These are phyloP conservation scores for Amanita pallidorosea DNA, from an alignment of 768 basidiomycete genomes.

Conservation along the genomic window DNA sequence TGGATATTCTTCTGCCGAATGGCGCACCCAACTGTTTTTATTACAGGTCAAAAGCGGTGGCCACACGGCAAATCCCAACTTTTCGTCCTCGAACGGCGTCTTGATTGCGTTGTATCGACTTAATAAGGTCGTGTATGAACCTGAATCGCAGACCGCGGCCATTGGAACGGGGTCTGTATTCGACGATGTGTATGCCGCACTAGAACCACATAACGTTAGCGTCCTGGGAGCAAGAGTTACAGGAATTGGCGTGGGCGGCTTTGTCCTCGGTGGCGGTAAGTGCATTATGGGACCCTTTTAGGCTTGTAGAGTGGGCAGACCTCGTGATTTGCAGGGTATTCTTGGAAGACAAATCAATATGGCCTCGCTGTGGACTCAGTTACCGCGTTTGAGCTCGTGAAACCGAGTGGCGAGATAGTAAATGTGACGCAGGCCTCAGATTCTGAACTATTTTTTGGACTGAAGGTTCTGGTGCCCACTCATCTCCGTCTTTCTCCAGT, in stretches of 20 bases:
- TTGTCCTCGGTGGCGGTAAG: conserved; percentile 37
- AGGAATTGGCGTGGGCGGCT: conserved; percentile 37
- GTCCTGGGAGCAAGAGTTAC: conserved; percentile 39
- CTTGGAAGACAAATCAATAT: conserved; percentile 52
- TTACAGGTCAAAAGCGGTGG: conserved; percentile 40
- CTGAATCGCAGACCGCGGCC: conserved; percentile 15
- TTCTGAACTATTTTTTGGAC: conserved; percentile 28
- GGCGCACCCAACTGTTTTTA: not conserved
- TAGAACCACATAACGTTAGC: conserved; percentile 27
- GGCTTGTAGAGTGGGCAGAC: not conserved
- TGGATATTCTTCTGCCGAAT: not conserved
- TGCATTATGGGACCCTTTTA: not conserved
- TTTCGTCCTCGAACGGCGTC: conserved; percentile 40
- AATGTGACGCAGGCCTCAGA: conserved; percentile 23
- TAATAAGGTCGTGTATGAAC: conserved; percentile 22
- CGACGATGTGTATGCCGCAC: conserved; percentile 38
- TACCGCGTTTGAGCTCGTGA: conserved; percentile 41
- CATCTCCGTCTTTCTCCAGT: not conserved
- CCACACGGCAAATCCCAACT: conserved; percentile 31
- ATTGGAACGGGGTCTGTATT: conserved; percentile 29
- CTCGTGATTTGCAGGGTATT: conserved; percentile 33
- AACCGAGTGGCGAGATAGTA: conserved; percentile 38
- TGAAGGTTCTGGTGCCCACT: conserved; percentile 18
- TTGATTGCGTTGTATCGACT: conserved; percentile 36
- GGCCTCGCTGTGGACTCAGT: conserved; percentile 50